Evolutionary conservation across 2,329 filamentous ascomycete genomes (phyloP).

Genomic region (Colletotrichum aenigma): DNA sequence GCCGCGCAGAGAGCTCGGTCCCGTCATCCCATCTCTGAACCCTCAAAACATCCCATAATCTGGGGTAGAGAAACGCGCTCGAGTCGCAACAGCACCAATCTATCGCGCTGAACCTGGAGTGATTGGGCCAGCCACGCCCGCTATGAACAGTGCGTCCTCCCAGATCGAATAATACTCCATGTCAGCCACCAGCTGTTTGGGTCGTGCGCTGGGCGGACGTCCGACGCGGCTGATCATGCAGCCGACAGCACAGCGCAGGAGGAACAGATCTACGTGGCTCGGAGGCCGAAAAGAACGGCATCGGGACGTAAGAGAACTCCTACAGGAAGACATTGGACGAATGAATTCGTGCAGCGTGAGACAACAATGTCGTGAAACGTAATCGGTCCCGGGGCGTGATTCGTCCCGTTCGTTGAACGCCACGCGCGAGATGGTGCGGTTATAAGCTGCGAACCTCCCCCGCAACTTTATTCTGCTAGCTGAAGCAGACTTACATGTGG

Average conservation of each 20-base stretch:
- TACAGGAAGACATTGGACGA: neutral
- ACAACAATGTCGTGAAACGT: neutral
- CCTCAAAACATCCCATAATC: neutral
- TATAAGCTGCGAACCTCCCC: neutral
- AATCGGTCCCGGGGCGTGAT: neutral
- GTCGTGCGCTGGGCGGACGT: neutral
- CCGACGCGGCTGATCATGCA: neutral
- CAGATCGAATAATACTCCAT: too few relatives aligned
- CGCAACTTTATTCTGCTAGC: neutral
- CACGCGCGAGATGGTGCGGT: neutral
- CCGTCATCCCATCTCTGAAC: neutral
- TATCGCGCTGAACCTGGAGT: neutral
- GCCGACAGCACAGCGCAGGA: neutral
- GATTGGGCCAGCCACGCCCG: neutral
- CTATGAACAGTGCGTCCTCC: neutral
- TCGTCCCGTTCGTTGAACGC: neutral
- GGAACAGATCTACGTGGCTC: neutral
- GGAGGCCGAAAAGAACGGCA: neutral
- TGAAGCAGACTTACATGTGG: neutral
- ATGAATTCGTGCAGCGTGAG: neutral
- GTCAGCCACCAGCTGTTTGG: neutral
- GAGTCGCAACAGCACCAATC: neutral
- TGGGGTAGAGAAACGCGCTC: neutral
- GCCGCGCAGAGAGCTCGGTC: neutral
- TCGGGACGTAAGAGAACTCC: neutral